These are phyloP conservation scores for Aspergillus sp. DNA, from an alignment of 2,329 filamentous ascomycete species.

Conservation along the genomic window DNA sequence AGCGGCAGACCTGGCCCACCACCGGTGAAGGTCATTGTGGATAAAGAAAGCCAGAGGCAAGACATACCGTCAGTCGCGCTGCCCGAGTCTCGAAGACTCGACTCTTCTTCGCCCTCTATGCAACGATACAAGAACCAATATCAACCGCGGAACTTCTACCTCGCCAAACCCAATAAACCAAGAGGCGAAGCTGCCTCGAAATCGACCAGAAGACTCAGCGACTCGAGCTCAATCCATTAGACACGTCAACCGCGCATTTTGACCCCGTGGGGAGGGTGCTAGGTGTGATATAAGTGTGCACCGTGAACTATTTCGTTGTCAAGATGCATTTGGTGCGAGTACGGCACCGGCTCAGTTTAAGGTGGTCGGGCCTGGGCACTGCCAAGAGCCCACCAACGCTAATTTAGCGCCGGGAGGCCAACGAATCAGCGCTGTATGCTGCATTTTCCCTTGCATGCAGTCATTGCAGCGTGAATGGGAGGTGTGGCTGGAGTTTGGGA, in stretches of 20 bases:
- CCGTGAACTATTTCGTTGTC: neutral
- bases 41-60: neutral
- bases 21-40: neutral
- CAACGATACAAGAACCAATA: neutral
- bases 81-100: neutral
- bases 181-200: neutral
- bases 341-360: neutral
- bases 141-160: neutral
- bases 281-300: neutral
- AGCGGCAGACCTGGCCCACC: neutral
- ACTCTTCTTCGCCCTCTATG: neutral
- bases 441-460: neutral
- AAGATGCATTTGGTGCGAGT: neutral
- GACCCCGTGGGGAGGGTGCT: neutral
- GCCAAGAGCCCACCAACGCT: conserved; percentile 3
- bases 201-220: neutral
- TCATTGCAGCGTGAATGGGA: neutral
- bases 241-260: neutral
- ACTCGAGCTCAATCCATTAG: neutral
- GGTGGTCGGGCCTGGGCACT: conserved; percentile 1
- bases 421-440: neutral
- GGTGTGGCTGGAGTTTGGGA: neutral
- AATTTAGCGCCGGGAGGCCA: neutral
- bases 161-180: neutral
- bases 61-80: neutral